Conservation (phyloP, 2,329 filamentous ascomycete species). For the Trichoderma breve region DNA sequence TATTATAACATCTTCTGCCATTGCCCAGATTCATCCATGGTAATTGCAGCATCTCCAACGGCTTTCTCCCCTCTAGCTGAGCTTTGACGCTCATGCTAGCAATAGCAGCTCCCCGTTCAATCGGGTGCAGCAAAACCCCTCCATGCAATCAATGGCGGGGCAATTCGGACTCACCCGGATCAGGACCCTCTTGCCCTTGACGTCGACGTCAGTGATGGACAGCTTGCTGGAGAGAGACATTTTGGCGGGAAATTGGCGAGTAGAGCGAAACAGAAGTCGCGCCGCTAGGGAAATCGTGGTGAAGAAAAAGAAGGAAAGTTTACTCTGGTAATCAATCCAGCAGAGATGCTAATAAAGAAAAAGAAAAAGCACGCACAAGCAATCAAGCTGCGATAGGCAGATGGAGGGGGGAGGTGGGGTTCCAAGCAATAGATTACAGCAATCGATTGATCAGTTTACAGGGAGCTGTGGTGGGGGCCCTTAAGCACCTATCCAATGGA, state of each 20-base stretch:
- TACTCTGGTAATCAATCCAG: background rate
- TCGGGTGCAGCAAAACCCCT: constrained; percentile 1
- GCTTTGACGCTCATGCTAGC: background rate
- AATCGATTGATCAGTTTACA: constrained; percentile 3
- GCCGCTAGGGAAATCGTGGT: constrained; percentile 15
- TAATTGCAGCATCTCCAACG: background rate
- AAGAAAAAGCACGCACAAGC: constrained; percentile 24
- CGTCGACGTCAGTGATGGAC: constrained; percentile 90
- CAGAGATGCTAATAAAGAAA: background rate
- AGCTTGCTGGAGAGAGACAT: constrained; percentile 99
- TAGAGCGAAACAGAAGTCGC: constrained; percentile 6
- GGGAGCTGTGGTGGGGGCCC: constrained; percentile 11
- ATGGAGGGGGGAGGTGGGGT: constrained; percentile 23
- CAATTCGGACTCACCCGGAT: constrained; percentile 71
- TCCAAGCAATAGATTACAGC: constrained; percentile 13
- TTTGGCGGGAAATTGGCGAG: constrained; percentile 33
- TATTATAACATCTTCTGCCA: background rate
- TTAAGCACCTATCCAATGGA: background rate
- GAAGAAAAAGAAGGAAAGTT: background rate
- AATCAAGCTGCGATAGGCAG: constrained; percentile 21
- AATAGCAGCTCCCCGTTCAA: background rate
- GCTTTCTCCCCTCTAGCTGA: background rate
- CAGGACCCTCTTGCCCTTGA: constrained; percentile 97
- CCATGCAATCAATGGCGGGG: constrained; percentile 31
- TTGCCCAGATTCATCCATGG: background rate